Percentiles rank a stretch among this genome's conserved stretches.
phyloP scores from a whole-genome alignment of 495 filamentous ascomycete genomes.

The Lasiosphaeris hirsuta region DNA sequence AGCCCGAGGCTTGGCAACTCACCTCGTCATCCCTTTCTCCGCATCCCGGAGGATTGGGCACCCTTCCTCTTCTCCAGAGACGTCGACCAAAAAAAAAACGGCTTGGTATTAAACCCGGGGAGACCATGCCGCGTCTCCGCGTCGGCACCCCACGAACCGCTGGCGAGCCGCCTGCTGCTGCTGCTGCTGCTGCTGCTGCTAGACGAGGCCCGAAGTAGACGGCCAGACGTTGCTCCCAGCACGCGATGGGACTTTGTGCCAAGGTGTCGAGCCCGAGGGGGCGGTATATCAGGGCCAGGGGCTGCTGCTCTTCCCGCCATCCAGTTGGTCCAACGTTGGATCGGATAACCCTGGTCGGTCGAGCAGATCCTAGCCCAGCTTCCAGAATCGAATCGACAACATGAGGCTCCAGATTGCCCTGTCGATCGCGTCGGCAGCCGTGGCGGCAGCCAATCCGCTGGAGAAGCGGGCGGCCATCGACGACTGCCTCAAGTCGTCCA shows the following conservation, averaged over 20 bases:
- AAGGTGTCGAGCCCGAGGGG: background rate
- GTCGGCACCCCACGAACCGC: conserved; percentile 12
- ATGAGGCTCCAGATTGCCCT: conserved; percentile 18
- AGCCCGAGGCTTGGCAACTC: conserved; percentile 5
- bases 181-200: no score
- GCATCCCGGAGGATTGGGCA: conserved; percentile 16
- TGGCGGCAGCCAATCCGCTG: conserved; percentile 21
- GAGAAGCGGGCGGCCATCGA: conserved; percentile 34
- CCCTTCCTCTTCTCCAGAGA: conserved; percentile 12
- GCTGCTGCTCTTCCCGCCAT: background rate
- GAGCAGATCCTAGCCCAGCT: background rate
- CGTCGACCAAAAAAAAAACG: background rate
- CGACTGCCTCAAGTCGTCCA: conserved; percentile 38
- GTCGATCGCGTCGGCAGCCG: conserved; percentile 12
- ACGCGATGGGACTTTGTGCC: background rate
- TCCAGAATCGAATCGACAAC: background rate
- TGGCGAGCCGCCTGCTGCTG: background rate
- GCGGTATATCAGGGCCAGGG: conserved; percentile 8
- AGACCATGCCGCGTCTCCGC: conserved; percentile 20
- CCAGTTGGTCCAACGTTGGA: background rate
- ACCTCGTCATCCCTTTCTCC: conserved; percentile 12
- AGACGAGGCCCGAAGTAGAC: no score
- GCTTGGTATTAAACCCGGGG: conserved; percentile 22
- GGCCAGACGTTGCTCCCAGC: no score
- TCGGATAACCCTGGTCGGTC: background rate